These are phyloP conservation scores for Diplodia intermedia DNA, from an alignment of 2,329 filamentous ascomycete species.

Conservation along the genomic window DNA sequence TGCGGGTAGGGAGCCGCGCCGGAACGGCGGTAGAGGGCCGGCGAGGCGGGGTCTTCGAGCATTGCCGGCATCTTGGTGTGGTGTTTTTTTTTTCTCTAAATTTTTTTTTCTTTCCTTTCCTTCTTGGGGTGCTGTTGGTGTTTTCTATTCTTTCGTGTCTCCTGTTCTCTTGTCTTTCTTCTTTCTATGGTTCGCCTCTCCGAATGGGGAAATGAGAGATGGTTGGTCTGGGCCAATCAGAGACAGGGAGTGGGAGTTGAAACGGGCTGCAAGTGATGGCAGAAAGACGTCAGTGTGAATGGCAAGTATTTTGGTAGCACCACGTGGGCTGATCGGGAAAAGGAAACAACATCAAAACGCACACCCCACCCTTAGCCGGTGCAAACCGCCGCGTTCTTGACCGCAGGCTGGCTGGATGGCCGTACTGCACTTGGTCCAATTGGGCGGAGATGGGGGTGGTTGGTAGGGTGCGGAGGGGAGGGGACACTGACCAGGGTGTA, in stretches of 20 bases:
- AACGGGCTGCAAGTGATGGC: neutral
- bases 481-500: conserved; percentile 24
- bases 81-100: neutral
- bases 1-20: conserved; percentile 71
- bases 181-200: neutral
- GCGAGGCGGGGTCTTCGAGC: conserved; percentile 75
- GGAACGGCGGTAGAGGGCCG: conserved; percentile 73
- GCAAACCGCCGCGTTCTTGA: neutral
- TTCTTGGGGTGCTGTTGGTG: neutral
- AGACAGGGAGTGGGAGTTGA: neutral
- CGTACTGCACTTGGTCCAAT: neutral
- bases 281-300: neutral
- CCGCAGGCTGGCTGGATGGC: neutral
- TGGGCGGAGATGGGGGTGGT: neutral
- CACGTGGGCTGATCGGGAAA: neutral
- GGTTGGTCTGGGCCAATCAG: neutral
- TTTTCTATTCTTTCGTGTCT: neutral
- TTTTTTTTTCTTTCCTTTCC: neutral
- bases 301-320: neutral
- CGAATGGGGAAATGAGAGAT: neutral
- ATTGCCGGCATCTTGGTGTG: conserved; percentile 72
- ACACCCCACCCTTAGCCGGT: neutral
- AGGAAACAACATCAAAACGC: neutral
- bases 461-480: neutral
- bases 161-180: neutral